A percentile compares a stretch with the other conserved stretches of the same genome.
These are phyloP conservation scores for Eutrema heterophyllum DNA, from an alignment of 345 rosid genomes.

Conservation along the genomic window DNA sequence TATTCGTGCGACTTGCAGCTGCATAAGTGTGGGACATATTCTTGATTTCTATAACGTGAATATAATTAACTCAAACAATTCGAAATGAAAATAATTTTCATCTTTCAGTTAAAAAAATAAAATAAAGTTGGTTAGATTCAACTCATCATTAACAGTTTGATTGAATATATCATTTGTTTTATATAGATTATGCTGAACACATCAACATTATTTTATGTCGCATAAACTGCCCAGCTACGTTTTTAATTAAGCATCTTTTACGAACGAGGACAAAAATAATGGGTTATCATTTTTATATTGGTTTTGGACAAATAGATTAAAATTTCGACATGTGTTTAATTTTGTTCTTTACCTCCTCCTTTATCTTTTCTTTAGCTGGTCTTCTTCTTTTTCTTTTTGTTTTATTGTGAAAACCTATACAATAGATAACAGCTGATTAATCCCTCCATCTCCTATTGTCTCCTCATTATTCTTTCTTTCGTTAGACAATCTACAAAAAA, in stretches of 20 bases:
- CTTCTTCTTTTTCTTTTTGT: constrained; percentile 28
- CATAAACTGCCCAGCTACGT: constrained; percentile 15
- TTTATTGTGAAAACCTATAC: constrained; percentile 4
- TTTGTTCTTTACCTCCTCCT: constrained; percentile 11
- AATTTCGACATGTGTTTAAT: constrained; percentile 23
- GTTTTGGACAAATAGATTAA: constrained; percentile 67
- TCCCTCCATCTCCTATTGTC: constrained; percentile 26
- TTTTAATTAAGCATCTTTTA: constrained; percentile 26
- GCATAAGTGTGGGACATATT: constrained; percentile 4
- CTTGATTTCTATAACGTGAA: not conserved
- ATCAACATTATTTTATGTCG: constrained; percentile 13
- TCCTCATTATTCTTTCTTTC: constrained; percentile 26
- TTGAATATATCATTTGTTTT: constrained; percentile 4
- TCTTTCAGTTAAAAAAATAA: not conserved
- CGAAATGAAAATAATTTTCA: not conserved
- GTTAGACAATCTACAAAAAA: constrained; percentile 1
- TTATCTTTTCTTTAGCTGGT: constrained; percentile 13
- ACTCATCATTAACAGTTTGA: constrained; percentile 13
- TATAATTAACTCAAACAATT: not conserved
- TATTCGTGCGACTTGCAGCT: constrained; percentile 9
- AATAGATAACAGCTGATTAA: not conserved
- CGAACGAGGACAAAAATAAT: constrained; percentile 9
- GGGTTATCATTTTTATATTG: not conserved
- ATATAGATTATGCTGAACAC: constrained; percentile 19
- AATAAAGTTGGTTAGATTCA: constrained; percentile 14